Base-by-base conservation (phyloP, 306 rosid genomes). In the Prinsepia uniflora region DNA sequence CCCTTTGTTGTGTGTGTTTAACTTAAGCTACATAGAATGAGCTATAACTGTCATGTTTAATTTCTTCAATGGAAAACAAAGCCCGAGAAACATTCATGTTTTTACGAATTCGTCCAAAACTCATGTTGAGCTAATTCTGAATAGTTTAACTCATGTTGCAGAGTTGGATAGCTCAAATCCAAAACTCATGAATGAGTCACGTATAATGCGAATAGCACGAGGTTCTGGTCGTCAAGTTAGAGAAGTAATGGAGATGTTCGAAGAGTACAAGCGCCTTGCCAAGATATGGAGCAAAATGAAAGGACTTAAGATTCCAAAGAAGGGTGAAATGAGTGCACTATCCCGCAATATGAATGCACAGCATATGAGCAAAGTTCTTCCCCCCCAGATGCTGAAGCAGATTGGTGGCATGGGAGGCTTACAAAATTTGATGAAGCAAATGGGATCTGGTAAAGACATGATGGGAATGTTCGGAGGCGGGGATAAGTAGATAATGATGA, bases 381-480 rank as follows among this genome's bases (percentile, higher is more conserved):
- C 94, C 48, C 94, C 94, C 14, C 91, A 89, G 79, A 87, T 91
- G 91, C 81, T 87, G 76, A 92, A 87, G 78, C 98, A 92, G 86
- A 81, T 89, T 36, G 96, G 95, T 49, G 98, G 96, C 67, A 84
- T 87, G 89, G 88, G 92, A 54, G 95, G 92, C 18, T 74, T 93
- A 68, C 92, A 93, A 78, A 92, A 68, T 89, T 81, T 92, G 90
- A 89, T 92, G 94, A 89, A 89, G 86, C 92, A 84, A 76, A 87
- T 89, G 87, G 92, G 98, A 70, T 81, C 89, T 30, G 55, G 71
- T 43, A 89, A 89, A 68, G 97, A 91, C 61, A 89, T 91, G 97
- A 87, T 89, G 96, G 86, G 96, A 52, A 87, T 89, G 96, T 76
- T 92, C 19, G 96, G 96, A 60, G 96, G 87, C 20, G 89, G 86